These are phyloP conservation scores for Oidium heveae DNA, from an alignment of 2,329 filamentous ascomycete genomes.

Conservation along the genomic window DNA sequence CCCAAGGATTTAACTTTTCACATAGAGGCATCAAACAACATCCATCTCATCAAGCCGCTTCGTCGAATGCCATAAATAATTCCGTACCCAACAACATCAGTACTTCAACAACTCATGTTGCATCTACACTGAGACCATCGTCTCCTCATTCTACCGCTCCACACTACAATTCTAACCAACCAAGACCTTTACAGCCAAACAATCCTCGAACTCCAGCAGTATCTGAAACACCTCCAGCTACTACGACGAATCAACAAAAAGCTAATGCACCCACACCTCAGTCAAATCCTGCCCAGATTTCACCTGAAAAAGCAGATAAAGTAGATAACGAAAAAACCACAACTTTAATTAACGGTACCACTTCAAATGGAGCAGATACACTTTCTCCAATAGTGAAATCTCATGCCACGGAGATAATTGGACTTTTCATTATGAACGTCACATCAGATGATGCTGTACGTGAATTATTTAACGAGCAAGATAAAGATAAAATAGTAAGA, in stretches of 20 bases:
- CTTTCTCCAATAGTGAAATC: conserved; percentile 35
- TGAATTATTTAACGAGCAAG: conserved; percentile 60
- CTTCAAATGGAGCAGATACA: conserved; percentile 21
- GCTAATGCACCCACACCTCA: conserved; percentile 23
- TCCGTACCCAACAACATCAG: conserved; percentile 11
- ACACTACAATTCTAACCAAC: conserved; percentile 9
- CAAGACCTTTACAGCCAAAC: conserved; percentile 10
- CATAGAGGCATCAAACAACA: conserved; percentile 71
- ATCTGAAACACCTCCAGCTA: conserved; percentile 10
- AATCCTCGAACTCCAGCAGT: conserved; percentile 11
- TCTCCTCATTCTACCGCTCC: conserved; percentile 8
- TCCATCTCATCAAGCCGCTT: conserved; percentile 15
- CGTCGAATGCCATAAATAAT: conserved; percentile 13
- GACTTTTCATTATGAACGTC: conserved; percentile 73
- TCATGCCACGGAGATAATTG: conserved; percentile 40
- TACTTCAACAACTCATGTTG: conserved; percentile 13
- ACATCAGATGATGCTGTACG: conserved; percentile 62
- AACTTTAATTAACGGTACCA: conserved; percentile 24
- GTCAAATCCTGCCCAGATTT: conserved; percentile 13
- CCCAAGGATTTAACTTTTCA: conserved; percentile 97
- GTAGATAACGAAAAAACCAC: conserved; percentile 27
- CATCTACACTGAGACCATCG: conserved; percentile 11
- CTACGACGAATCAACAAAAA: conserved; percentile 15
- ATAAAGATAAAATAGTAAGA: conserved; percentile 55
- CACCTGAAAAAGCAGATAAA: conserved; percentile 14